Evolutionary conservation across 2,329 filamentous ascomycete genomes (phyloP).

Genomic region (Decorospora gaudefroyi): DNA sequence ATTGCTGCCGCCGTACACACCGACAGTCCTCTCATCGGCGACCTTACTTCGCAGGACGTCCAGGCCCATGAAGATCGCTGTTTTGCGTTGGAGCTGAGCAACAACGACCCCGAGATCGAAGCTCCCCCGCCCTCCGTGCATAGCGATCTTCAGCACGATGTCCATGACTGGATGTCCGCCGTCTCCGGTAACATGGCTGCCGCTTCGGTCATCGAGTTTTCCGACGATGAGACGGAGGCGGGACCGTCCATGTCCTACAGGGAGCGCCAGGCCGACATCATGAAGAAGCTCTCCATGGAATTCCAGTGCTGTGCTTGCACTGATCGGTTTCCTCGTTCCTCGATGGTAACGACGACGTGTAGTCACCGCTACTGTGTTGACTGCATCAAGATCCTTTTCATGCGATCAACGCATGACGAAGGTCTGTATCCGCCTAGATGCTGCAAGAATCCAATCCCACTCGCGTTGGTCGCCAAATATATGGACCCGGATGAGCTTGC

Average conservation of each 20-base stretch:
- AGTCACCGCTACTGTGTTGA: slow-evolving; percentile 21
- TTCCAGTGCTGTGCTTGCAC: slow-evolving; percentile 19
- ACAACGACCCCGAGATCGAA: slow-evolving; percentile 19
- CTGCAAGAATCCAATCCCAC: slow-evolving; percentile 7
- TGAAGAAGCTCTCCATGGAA: slow-evolving; percentile 17
- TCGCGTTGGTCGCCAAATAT: slow-evolving; percentile 47
- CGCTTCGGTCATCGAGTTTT: slow-evolving; percentile 10
- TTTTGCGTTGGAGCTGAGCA: slow-evolving; percentile 20
- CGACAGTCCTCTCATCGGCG: slow-evolving; percentile 22
- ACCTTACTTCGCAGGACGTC: slow-evolving; percentile 15
- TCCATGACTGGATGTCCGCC: slow-evolving; percentile 9
- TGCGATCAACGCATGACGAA: slow-evolving; percentile 22
- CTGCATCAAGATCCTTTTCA: slow-evolving; percentile 26
- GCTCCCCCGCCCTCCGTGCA: slow-evolving; percentile 3
- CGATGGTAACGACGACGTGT: slow-evolving; percentile 14
- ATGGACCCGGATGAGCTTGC: slow-evolving; percentile 13
- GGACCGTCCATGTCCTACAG: slow-evolving; percentile 20
- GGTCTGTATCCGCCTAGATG: slow-evolving; percentile 20
- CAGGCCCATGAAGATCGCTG: slow-evolving; percentile 23
- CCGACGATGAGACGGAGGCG: slow-evolving; percentile 20
- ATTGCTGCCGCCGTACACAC: slow-evolving; percentile 30
- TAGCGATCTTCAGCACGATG: background rate
- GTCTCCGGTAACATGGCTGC: slow-evolving; percentile 4
- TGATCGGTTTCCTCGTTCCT: slow-evolving; percentile 3
- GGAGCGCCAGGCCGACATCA: slow-evolving; percentile 16